Evolutionary conservation across 305 asterid genomes (phyloP).

Genomic region (Fraxinus ornus): DNA sequence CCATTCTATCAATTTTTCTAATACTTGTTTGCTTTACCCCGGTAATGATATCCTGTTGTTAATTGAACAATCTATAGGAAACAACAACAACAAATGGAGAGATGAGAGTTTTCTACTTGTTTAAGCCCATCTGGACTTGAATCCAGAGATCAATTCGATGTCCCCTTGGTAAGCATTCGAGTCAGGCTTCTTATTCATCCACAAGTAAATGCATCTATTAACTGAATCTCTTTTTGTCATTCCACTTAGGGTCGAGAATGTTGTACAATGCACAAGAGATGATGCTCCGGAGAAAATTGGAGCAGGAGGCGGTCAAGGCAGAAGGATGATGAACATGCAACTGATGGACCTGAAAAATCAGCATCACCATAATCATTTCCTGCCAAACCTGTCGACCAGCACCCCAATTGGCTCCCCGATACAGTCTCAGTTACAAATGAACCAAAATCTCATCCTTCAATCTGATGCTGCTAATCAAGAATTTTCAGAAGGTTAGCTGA

Average conservation of each 20-base stretch:
- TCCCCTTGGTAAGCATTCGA: slow-evolving; percentile 55
- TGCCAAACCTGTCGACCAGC: slow-evolving; percentile 43
- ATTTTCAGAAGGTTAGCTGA: slow-evolving; percentile 48
- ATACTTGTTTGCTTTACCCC: background rate
- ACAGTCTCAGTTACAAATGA: slow-evolving; percentile 43
- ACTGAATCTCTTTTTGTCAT: background rate
- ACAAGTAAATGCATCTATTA: background rate
- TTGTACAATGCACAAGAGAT: slow-evolving; percentile 18
- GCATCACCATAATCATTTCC: slow-evolving; percentile 45
- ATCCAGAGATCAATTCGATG: slow-evolving; percentile 63
- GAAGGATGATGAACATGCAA: background rate
- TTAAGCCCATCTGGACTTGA: slow-evolving; percentile 71
- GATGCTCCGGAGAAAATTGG: slow-evolving; percentile 22
- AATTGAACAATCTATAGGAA: slow-evolving; percentile 41
- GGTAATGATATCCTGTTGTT: slow-evolving; percentile 13
- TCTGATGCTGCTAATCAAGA: slow-evolving; percentile 36
- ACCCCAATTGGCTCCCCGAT: slow-evolving; percentile 43
- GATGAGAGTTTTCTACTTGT: slow-evolving; percentile 57
- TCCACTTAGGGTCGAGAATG: background rate
- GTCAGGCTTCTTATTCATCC: background rate
- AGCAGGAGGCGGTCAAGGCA: slow-evolving; percentile 30
- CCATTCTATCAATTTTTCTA: background rate
- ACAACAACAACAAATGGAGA: slow-evolving; percentile 68
- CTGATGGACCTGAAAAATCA: slow-evolving; percentile 59
- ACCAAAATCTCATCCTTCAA: slow-evolving; percentile 34